Evolutionary conservation across 441 rosid species (phyloP).

Genomic region (Populus hybrid): DNA sequence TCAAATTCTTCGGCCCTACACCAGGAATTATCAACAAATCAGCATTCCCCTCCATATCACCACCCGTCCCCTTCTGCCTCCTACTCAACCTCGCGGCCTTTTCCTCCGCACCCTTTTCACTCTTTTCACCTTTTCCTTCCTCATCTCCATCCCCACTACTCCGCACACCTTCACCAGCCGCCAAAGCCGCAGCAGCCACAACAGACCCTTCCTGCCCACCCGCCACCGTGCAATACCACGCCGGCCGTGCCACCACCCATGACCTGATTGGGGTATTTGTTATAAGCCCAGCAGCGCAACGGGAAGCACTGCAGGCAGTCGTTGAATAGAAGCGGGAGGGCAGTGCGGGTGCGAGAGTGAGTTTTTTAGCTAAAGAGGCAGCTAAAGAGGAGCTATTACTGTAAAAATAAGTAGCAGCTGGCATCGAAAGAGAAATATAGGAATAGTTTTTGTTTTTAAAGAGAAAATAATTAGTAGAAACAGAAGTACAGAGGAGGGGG

Average conservation of each 20-base stretch:
- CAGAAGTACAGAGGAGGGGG: conserved; percentile 41
- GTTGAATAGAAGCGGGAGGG: conserved; percentile 11
- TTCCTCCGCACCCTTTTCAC: conserved; percentile 27
- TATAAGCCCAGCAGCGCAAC: conserved; percentile 25
- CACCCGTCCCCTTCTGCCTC: conserved; percentile 45
- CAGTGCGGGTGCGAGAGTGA: conserved; percentile 1
- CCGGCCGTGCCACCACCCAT: conserved; percentile 40
- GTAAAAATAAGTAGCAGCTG: neutral
- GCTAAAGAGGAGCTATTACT: neutral
- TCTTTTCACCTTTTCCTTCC: neutral
- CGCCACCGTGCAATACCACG: conserved; percentile 39
- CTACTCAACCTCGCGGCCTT: conserved; percentile 48
- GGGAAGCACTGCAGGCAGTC: conserved; percentile 9
- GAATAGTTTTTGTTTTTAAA: neutral
- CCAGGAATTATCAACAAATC: conserved; percentile 96
- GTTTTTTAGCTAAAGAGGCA: conserved; percentile 18
- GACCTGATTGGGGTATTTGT: conserved; percentile 27
- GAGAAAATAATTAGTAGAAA: neutral
- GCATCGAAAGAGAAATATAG: conserved; percentile 22
- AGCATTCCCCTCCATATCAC: conserved; percentile 41
- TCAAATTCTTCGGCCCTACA: conserved; percentile 85
- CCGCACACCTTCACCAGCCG: conserved; percentile 3
- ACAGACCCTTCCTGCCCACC: conserved; percentile 1
- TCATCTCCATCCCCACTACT: conserved; percentile 5
- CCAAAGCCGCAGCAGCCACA: neutral